A percentile compares a stretch with the other conserved stretches of the same genome.
These are phyloP conservation scores for Boletellus ananas DNA, from an alignment of 768 basidiomycete genomes.

Conservation along the genomic window DNA sequence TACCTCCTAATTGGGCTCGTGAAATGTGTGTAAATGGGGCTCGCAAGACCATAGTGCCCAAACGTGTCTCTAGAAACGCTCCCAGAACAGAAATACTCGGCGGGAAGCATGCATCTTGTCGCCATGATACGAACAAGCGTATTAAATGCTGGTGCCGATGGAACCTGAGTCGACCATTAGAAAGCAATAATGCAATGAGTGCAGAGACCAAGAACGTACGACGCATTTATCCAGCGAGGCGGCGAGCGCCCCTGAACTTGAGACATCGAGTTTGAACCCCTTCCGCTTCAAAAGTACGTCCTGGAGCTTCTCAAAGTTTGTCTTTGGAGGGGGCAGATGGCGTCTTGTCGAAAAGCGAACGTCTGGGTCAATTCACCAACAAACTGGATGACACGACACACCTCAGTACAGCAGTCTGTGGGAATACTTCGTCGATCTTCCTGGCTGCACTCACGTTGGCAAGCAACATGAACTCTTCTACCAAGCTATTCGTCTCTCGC, in stretches of 20 bases:
- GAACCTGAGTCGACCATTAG: conserved; percentile 51
- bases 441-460: conserved; percentile 93
- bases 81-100: conserved; percentile 97
- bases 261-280: conserved; percentile 81
- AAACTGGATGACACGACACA: conserved; percentile 22
- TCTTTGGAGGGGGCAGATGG: conserved; percentile 85
- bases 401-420: conserved; percentile 92
- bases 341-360: conserved; percentile 46
- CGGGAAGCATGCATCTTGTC: conserved; percentile 95
- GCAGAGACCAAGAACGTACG: conserved; percentile 42
- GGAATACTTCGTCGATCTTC: conserved; percentile 92
- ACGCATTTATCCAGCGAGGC: conserved; percentile 83
- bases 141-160: conserved; percentile 85
- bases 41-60: conserved; percentile 97
- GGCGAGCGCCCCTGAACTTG: conserved; percentile 86
- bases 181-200: not conserved
- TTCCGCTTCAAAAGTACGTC: conserved; percentile 87
- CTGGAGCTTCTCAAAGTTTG: conserved; percentile 94
- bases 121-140: conserved; percentile 99
- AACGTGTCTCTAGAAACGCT: conserved; percentile 91
- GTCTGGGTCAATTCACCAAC: conserved; percentile 3
- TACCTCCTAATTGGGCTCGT: conserved; percentile 97
- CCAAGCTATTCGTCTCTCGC: conserved; percentile 90
- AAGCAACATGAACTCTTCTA: conserved; percentile 99
- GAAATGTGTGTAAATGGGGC: conserved; percentile 96